Conservation (phyloP, 228 moss, liverwort and hornwort species). For the Sphagnum fallax region DNA sequence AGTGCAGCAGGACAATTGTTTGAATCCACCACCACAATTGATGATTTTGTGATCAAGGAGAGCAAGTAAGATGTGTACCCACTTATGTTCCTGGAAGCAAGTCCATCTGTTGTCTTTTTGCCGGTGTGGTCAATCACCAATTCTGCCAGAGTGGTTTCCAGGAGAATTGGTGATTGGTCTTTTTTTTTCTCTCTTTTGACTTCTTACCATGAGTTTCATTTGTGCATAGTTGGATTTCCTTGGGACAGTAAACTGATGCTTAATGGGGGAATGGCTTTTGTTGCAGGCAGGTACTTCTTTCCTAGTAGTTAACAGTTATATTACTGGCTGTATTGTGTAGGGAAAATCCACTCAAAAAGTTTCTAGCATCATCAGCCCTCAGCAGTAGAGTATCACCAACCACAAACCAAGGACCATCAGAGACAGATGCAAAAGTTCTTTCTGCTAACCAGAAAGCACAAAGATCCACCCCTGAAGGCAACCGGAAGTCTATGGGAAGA, state of each 20-base stretch:
- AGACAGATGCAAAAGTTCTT: slow-evolving; percentile 33
- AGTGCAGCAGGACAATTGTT: slow-evolving; percentile 51
- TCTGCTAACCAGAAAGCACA: slow-evolving; percentile 40
- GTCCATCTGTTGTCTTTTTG: too few species aligned
- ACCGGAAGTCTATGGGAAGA: slow-evolving; percentile 29
- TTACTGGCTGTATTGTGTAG: slow-evolving; percentile 4
- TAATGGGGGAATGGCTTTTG: too few species aligned
- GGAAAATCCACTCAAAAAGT: slow-evolving; percentile 37
- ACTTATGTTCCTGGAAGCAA: too few species aligned
- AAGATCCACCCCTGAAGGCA: slow-evolving; percentile 36
- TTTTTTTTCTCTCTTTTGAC: too few species aligned
- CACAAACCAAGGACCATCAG: slow-evolving; percentile 23
- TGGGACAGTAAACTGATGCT: too few species aligned
- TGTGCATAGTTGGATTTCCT: too few species aligned
- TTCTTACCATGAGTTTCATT: too few species aligned
- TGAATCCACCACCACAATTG: slow-evolving; percentile 54
- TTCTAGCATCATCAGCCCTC: slow-evolving; percentile 32
- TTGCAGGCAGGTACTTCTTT: too few species aligned
- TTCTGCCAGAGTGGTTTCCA: too few species aligned
- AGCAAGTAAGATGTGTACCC: slow-evolving; percentile 46
- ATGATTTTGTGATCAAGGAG: slow-evolving; percentile 72
- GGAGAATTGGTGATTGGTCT: too few species aligned
- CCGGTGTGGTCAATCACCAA: too few species aligned
- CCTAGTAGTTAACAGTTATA: too few species aligned
- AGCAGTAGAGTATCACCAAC: slow-evolving; percentile 20